Percentiles rank a stretch among this genome's conserved stretches.
Evolutionary conservation across 495 filamentous ascomycete species (phyloP).

Genomic region (Evernia prunastri): DNA sequence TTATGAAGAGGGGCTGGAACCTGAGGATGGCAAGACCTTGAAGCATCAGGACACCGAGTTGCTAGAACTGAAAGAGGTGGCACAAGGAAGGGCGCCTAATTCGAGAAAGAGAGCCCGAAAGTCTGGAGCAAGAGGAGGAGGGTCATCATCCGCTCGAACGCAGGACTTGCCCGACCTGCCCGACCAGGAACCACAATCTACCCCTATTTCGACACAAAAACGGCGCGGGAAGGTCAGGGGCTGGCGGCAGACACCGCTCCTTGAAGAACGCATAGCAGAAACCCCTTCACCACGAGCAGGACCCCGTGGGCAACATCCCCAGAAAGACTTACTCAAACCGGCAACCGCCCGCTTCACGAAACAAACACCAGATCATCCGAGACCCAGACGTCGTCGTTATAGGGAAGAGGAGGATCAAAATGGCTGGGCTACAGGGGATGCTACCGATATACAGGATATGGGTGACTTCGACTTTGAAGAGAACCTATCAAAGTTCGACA

Average conservation of each 20-base stretch:
- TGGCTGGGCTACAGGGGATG: slow-evolving; percentile 95
- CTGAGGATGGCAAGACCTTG: background rate
- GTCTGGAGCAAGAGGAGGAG: slow-evolving; percentile 3
- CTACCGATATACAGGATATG: slow-evolving; percentile 91
- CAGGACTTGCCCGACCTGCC: background rate
- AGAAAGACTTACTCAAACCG: slow-evolving; percentile 9
- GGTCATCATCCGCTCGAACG: background rate
- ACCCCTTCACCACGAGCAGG: slow-evolving; percentile 3
- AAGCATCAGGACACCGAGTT: slow-evolving; percentile 1
- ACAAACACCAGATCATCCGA: slow-evolving; percentile 37
- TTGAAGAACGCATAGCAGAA: slow-evolving; percentile 52
- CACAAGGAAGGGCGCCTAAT: background rate
- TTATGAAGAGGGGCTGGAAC: background rate
- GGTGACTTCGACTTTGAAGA: slow-evolving; percentile 90
- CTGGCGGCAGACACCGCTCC: slow-evolving; percentile 78
- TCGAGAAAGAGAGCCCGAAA: slow-evolving; percentile 7
- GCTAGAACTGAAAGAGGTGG: background rate
- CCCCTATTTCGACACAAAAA: slow-evolving; percentile 5
- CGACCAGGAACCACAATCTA: background rate
- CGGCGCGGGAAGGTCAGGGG: slow-evolving; percentile 35
- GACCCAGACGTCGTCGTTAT: slow-evolving; percentile 47
- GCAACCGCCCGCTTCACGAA: slow-evolving; percentile 14
- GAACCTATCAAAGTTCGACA: slow-evolving; percentile 89
- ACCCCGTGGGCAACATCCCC: slow-evolving; percentile 25
- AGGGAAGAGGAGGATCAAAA: slow-evolving; percentile 55